phyloP scores from a whole-genome alignment of 2,329 filamentous ascomycete genomes.

The Fusarium xyrophilum region DNA sequence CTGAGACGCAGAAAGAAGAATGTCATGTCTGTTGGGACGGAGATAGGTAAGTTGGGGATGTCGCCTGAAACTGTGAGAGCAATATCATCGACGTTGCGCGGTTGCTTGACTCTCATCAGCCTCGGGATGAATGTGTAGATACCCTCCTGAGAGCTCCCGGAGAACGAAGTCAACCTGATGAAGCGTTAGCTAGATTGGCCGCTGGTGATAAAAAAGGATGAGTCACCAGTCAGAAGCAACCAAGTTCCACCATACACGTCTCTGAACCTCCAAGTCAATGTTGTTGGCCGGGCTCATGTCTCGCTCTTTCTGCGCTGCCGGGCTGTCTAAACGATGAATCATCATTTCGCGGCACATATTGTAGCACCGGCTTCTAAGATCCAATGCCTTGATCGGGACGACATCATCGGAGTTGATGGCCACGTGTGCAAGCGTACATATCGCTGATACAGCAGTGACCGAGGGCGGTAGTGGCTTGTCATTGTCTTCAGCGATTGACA shows the following conservation, averaged over 20 bases:
- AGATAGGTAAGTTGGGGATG: neutral
- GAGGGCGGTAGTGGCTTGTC: neutral
- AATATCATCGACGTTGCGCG: neutral
- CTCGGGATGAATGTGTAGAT: neutral
- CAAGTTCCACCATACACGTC: conserved; percentile 9
- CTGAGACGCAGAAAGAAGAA: neutral
- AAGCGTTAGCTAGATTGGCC: neutral
- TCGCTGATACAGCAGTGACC: neutral
- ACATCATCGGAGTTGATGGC: neutral
- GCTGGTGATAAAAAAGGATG: rapidly evolving
- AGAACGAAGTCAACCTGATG: neutral
- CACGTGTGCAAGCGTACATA: neutral
- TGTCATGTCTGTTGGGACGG: neutral
- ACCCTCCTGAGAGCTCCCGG: neutral
- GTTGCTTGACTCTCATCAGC: neutral
- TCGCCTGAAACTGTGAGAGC: neutral
- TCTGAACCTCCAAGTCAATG: neutral
- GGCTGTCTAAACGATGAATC: neutral
- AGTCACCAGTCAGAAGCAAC: conserved; percentile 2
- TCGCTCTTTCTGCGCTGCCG: neutral
- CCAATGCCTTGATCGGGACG: neutral
- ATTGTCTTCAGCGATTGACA: neutral
- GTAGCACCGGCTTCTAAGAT: neutral
- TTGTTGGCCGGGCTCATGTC: neutral
- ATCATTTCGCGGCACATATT: conserved; percentile 3